Evolutionary conservation across 2,329 filamentous ascomycete species (phyloP).

Genomic region (Dactylellina parvicollis): DNA sequence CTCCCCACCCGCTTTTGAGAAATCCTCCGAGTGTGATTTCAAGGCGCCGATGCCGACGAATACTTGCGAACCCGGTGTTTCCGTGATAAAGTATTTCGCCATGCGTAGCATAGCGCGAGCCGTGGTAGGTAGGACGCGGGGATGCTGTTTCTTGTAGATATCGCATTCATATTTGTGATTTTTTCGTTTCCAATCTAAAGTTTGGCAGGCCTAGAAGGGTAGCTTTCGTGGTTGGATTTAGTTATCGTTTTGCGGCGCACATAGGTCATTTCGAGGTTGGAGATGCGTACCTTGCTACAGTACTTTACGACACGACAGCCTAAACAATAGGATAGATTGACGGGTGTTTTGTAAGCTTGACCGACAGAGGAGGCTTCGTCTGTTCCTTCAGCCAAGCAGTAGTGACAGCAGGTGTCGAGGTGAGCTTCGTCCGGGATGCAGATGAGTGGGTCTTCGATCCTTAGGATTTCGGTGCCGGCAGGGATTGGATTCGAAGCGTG

Average conservation of each 20-base stretch:
- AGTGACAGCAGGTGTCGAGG: slow-evolving; percentile 68
- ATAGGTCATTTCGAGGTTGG: neutral
- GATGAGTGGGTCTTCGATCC: slow-evolving; percentile 66
- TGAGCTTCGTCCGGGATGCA: slow-evolving; percentile 67
- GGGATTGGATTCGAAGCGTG: slow-evolving; percentile 66
- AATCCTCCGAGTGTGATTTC: slow-evolving; percentile 59
- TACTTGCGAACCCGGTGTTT: slow-evolving; percentile 62
- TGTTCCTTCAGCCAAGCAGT: slow-evolving; percentile 65
- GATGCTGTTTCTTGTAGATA: slow-evolving; percentile 64
- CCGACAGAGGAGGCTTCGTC: slow-evolving; percentile 22
- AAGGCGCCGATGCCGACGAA: slow-evolving; percentile 64
- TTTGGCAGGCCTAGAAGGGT: slow-evolving; percentile 67
- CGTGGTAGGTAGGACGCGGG: slow-evolving; percentile 66
- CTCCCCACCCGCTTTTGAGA: slow-evolving; percentile 61
- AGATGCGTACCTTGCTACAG: slow-evolving; percentile 67
- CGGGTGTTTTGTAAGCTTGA: slow-evolving; percentile 54
- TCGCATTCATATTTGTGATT: slow-evolving; percentile 71
- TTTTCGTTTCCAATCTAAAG: slow-evolving; percentile 67
- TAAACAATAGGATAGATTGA: slow-evolving; percentile 66
- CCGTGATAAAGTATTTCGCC: slow-evolving; percentile 61
- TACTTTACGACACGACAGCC: slow-evolving; percentile 70
- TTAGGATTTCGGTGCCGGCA: slow-evolving; percentile 65
- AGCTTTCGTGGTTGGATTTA: slow-evolving; percentile 23
- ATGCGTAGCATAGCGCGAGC: slow-evolving; percentile 69
- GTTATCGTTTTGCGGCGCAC: neutral